phyloP scores from a whole-genome alignment of 805 yeast species.

The Tetrapisispora namnaoensis region DNA sequence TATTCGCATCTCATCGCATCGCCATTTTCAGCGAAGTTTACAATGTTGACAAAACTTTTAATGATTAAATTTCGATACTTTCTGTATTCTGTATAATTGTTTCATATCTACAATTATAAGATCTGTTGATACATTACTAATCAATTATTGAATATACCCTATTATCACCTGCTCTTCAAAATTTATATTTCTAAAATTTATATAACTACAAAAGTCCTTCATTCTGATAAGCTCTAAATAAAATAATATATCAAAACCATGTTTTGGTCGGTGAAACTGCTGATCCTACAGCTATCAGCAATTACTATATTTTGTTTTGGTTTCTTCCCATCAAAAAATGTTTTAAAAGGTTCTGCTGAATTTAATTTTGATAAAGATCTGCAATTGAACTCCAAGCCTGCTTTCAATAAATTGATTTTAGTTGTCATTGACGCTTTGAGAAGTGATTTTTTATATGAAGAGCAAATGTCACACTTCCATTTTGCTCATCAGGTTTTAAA shows the following conservation, averaged over 20 bases:
- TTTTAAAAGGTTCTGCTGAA: slow-evolving; percentile 50
- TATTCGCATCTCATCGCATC: no score
- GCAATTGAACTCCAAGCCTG: slow-evolving; percentile 25
- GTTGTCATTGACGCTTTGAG: slow-evolving; percentile 92
- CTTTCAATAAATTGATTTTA: slow-evolving; percentile 58
- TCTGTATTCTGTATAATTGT: no score
- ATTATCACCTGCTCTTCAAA: no score
- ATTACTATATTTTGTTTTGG: slow-evolving; percentile 63
- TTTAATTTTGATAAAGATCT: slow-evolving; percentile 27
- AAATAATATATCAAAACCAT: background rate
- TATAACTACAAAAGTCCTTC: no score
- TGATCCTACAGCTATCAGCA: slow-evolving; percentile 39
- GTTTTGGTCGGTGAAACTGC: background rate
- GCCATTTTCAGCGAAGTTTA: no score
- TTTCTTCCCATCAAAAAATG: slow-evolving; percentile 84
- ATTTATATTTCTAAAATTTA: no score
- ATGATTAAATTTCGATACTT: no score
- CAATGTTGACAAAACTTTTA: no score
- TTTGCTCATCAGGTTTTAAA: slow-evolving; percentile 57
- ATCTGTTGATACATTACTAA: no score
- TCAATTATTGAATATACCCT: no score
- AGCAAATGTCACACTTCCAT: slow-evolving; percentile 52
- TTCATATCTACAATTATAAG: no score
- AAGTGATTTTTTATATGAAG: slow-evolving; percentile 67
- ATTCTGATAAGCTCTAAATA: no score